Evolutionary conservation across 2,329 filamentous ascomycete species (phyloP).

Genomic region (Fusarium sp.): DNA sequence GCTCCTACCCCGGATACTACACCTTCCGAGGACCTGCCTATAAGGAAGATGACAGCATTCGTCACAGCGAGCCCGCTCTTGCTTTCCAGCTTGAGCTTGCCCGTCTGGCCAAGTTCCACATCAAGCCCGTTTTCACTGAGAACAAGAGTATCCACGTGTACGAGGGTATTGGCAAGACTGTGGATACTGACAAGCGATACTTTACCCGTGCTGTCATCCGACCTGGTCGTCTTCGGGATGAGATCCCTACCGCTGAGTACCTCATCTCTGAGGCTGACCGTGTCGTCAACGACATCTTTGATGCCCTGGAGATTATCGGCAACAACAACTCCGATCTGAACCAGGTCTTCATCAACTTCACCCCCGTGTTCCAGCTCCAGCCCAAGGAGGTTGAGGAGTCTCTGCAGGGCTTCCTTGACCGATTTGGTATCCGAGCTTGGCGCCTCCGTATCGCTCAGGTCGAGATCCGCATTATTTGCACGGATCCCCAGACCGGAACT

Average conservation of each 20-base stretch:
- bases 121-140: constrained; percentile 98
- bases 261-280: constrained; percentile 97
- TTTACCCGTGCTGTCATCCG: constrained; percentile 97
- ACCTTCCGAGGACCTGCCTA: constrained; percentile 96
- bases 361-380: constrained; percentile 91
- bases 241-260: constrained; percentile 98
- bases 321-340: constrained; percentile 99
- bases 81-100: constrained; percentile 98
- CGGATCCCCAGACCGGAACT: constrained; percentile 83
- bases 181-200: constrained; percentile 97
- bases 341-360: constrained; percentile 99
- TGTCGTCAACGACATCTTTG: constrained; percentile 96
- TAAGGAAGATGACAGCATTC: constrained; percentile 92
- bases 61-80: constrained; percentile 94
- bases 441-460: constrained; percentile 95
- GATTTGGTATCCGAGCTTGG: constrained; percentile 95
- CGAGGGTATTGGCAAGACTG: constrained; percentile 93
- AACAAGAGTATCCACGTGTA: constrained; percentile 99
- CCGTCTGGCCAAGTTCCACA: constrained; percentile 95
- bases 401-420: constrained; percentile 93
- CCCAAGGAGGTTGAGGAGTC: constrained; percentile 92
- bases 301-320: constrained; percentile 97
- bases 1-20: constrained; percentile 95
- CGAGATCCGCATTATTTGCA: constrained; percentile 98
- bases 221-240: constrained; percentile 92